phyloP scores from a whole-genome alignment of 2,329 filamentous ascomycete species.

The Penicillium sp. region DNA sequence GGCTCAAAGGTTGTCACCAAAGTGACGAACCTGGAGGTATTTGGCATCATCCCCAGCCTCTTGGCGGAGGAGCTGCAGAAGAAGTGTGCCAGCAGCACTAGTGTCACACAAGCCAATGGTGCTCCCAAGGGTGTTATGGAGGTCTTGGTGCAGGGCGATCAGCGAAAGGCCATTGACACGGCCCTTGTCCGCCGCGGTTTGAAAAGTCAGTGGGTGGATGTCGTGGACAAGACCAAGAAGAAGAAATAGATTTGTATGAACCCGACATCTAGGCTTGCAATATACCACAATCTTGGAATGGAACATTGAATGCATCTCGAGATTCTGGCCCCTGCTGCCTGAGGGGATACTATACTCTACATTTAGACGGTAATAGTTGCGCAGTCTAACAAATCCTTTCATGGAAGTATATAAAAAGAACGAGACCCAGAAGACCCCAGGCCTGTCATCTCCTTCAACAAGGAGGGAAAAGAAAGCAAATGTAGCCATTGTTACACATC shows the following conservation, averaged over 20 bases:
- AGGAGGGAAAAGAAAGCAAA: conserved; percentile 15
- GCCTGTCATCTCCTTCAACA: conserved; percentile 7
- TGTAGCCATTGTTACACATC: conserved; percentile 14
- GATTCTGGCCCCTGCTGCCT: too few relatives aligned
- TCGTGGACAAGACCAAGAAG: conserved; percentile 67
- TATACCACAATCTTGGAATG: not conserved
- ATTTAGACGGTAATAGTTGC: not conserved
- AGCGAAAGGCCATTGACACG: conserved; percentile 60
- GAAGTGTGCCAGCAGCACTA: conserved; percentile 66
- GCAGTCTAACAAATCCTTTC: conserved; percentile 24
- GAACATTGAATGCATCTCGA: not conserved
- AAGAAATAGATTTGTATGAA: conserved; percentile 49
- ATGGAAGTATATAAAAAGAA: conserved; percentile 7
- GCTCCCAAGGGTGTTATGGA: conserved; percentile 65
- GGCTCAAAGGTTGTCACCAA: conserved; percentile 67
- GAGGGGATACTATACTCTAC: not conserved
- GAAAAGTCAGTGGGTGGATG: conserved; percentile 58
- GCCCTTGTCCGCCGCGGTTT: conserved; percentile 61
- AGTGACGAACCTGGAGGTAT: conserved; percentile 60
- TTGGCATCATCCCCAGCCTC: conserved; percentile 58
- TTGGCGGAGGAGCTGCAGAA: conserved; percentile 66
- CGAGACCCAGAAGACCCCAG: not conserved
- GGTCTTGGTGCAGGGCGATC: conserved; percentile 66
- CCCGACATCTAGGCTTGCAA: not conserved
- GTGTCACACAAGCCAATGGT: conserved; percentile 60